Conservation (phyloP, 345 rosid species). For the Eucalyptus curtisii region DNA sequence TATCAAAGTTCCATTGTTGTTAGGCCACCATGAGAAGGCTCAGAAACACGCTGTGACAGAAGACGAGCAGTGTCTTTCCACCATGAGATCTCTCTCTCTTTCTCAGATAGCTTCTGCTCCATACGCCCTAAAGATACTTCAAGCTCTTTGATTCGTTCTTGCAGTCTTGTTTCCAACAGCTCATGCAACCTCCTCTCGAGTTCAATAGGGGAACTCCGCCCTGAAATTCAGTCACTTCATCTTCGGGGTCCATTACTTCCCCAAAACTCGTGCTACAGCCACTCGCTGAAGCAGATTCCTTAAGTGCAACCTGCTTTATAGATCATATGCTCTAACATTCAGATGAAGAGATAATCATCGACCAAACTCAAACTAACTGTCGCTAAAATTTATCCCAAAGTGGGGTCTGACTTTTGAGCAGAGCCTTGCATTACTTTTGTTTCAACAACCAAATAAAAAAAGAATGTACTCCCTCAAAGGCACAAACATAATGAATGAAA, state of each 20-base stretch:
- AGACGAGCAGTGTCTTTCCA: slow-evolving; percentile 64
- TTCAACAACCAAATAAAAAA: not conserved
- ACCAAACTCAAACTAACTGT: not conserved
- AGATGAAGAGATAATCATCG: not conserved
- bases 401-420: not conserved
- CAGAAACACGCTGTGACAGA: not conserved
- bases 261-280: slow-evolving; percentile 7
- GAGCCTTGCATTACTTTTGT: not conserved
- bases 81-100: slow-evolving; percentile 58
- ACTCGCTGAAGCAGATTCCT: not conserved
- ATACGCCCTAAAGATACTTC: slow-evolving; percentile 36
- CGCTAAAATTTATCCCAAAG: not conserved
- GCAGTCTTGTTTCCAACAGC: slow-evolving; percentile 51
- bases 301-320: not conserved
- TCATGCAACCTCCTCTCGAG: slow-evolving; percentile 58
- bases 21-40: not conserved
- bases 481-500: not conserved
- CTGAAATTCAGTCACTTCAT: not conserved
- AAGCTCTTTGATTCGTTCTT: slow-evolving; percentile 56
- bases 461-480: not conserved
- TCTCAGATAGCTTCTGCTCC: slow-evolving; percentile 31
- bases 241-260: slow-evolving; percentile 26
- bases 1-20: not conserved
- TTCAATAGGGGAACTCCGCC: slow-evolving; percentile 53
- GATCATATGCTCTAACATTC: not conserved